These are phyloP conservation scores for Botrytis pseudocinerea DNA, from an alignment of 2,329 filamentous ascomycete genomes.

Conservation along the genomic window DNA sequence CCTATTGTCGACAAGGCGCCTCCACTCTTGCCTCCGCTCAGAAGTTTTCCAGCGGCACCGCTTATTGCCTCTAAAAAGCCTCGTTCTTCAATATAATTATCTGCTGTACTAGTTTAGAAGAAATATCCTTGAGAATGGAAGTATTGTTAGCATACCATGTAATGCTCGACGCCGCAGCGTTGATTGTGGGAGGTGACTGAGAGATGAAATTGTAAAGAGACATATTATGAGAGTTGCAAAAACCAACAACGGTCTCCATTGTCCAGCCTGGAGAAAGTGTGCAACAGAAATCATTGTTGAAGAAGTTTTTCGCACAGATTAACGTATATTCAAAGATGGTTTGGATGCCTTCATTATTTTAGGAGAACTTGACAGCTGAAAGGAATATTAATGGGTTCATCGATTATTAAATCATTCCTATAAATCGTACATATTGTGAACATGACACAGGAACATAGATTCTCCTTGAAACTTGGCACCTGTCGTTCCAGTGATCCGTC, in stretches of 20 bases:
- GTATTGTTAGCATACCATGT: neutral
- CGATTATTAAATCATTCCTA: neutral
- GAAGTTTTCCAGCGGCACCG: neutral
- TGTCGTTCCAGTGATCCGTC: neutral
- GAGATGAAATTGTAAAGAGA: neutral
- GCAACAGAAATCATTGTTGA: neutral
- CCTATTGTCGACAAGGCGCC: neutral
- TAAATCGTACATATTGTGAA: neutral
- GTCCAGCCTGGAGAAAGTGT: neutral
- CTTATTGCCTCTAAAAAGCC: neutral
- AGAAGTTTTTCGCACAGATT: neutral
- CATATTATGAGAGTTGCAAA: neutral
- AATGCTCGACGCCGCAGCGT: neutral
- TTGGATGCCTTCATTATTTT: neutral
- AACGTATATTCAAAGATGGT: neutral
- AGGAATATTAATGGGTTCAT: neutral
- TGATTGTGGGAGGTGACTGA: neutral
- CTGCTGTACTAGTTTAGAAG: neutral
- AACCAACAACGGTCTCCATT: neutral
- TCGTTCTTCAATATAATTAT: neutral
- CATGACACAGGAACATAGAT: neutral
- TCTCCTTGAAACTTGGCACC: neutral
- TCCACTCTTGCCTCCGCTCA: neutral
- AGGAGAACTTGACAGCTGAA: neutral
- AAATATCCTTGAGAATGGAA: neutral